A percentile compares a stretch with the other conserved stretches of the same genome.
Evolutionary conservation across 306 rosid species (phyloP).

Genomic region (Mucuna pruriens): DNA sequence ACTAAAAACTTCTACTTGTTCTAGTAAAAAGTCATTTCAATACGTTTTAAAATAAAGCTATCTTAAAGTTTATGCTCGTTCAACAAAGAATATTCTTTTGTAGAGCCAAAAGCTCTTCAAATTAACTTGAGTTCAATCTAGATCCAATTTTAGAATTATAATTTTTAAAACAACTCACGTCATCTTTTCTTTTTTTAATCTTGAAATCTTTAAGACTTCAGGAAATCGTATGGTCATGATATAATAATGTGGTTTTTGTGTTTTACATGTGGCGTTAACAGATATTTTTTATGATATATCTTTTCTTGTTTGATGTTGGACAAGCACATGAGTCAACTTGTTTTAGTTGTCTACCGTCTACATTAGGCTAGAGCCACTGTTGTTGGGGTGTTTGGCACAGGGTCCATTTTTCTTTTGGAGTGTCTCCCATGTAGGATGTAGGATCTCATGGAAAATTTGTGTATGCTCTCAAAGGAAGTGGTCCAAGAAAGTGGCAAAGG

Average conservation of each 20-base stretch:
- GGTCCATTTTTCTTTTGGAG: conserved; percentile 29
- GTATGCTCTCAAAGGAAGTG: conserved; percentile 38
- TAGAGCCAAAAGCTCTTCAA: not conserved
- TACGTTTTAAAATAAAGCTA: no score
- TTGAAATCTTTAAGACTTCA: not conserved
- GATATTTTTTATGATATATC: conserved; percentile 29
- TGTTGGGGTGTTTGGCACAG: conserved; percentile 21
- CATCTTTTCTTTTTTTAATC: no score
- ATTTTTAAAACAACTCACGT: not conserved
- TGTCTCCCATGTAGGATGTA: conserved; percentile 32
- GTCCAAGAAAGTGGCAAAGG: not conserved
- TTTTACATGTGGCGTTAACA: conserved; percentile 19
- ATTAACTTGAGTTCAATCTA: not conserved
- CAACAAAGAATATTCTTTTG: not conserved
- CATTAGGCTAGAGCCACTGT: conserved; percentile 36
- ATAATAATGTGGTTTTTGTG: not conserved
- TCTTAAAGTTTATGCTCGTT: not conserved
- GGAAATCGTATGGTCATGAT: not conserved
- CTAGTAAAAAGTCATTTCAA: no score
- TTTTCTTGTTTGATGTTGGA: conserved; percentile 40
- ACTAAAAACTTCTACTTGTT: no score
- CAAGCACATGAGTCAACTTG: conserved; percentile 37
- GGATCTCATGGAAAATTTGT: conserved; percentile 17
- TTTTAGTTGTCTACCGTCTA: conserved; percentile 29
- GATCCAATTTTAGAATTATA: not conserved